Evolutionary conservation across 2,329 filamentous ascomycete genomes (phyloP), one percentile per base, ranked within the genome.

Genomic region (Myriosclerotinia duriaeana): DNA sequence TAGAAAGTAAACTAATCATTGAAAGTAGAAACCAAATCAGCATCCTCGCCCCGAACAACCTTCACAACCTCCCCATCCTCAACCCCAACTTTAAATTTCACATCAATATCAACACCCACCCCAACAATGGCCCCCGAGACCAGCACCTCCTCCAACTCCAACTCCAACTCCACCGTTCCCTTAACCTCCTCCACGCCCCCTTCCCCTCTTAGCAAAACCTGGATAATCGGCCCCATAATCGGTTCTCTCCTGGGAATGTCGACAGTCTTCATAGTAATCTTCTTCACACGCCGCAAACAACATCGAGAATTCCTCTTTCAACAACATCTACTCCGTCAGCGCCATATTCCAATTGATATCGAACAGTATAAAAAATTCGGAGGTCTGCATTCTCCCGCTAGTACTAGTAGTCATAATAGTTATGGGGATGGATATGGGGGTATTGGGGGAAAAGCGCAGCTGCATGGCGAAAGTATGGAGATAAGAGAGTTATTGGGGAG

Each of bases 221-320:
- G 73, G 73, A 69, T 74, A n/a, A 69, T 67, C 14, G 73, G 73
- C 14, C 72, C 73, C 7, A 66, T 74, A 14, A 60, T 72, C 7
- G 73, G 73, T 1, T 73, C 72, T 3, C 34, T 74, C 4, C 53
- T 74, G 3, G 73, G 73, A 3, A 67, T 74, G 17, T 53, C 65
- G 8, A 74, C 73, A 2, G 70, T 74, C 2, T 65, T 74, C 11
- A 42, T 72, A 2, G 72, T 73, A 6, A 71, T 74, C 40, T 73
- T 71, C 66, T 73, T 71, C 56, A 74, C 73, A 8, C 67, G 69
- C 1, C 66, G 71, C 34, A 69, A 69, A 63, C 69, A 72, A 40
- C 52, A 46, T 34, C 61, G 48, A 8, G 60, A 66, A 38, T 53
- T 62, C 15, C 54, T 53, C 26, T n/a, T 59, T 3, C 40, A 59